Evolutionary conservation across 164 flowering plant genomes (phyloP).

Genomic region (Stephania cephalantha): DNA sequence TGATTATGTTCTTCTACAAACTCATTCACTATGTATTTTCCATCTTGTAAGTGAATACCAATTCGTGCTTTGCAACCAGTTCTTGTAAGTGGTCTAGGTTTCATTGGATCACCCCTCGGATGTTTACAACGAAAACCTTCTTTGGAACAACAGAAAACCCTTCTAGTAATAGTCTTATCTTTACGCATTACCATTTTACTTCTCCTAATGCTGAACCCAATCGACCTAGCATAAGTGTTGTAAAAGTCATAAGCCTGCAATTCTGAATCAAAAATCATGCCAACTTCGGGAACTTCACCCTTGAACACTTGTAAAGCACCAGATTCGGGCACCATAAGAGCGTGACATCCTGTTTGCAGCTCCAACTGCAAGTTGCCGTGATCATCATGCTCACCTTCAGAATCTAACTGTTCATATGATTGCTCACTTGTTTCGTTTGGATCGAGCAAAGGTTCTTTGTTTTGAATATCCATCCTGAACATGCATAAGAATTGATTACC

Average conservation of each 20-base stretch:
- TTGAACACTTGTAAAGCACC: conserved; percentile 4
- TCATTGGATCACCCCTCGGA: conserved; percentile 22
- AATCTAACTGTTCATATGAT: conserved; percentile 15
- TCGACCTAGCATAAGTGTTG: conserved; percentile 15
- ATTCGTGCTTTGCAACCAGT: conserved; percentile 23
- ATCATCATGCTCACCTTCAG: conserved; percentile 15
- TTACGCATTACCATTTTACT: conserved; percentile 21
- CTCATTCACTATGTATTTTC: conserved; percentile 15
- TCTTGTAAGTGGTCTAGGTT: conserved; percentile 16
- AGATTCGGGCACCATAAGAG: conserved; percentile 1
- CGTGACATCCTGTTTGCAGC: conserved; percentile 5
- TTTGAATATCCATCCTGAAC: conserved; percentile 4
- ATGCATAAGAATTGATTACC: neutral
- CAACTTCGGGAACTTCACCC: conserved; percentile 14
- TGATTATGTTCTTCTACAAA: conserved; percentile 19
- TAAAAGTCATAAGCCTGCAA: conserved; percentile 16
- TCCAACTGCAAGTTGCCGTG: conserved; percentile 6
- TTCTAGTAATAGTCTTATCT: conserved; percentile 17
- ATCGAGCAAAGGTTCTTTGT: conserved; percentile 9
- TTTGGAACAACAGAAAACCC: conserved; percentile 20
- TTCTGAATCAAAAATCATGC: conserved; percentile 18
- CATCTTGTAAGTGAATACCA: conserved; percentile 18
- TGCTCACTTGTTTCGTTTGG: conserved; percentile 15
- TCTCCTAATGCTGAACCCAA: conserved; percentile 20
- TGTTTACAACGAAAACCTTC: conserved; percentile 22